Evolutionary conservation across 148 eudicot species (phyloP), one percentile per base, ranked within the genome.

Genomic region (Pouteria glomerata): DNA sequence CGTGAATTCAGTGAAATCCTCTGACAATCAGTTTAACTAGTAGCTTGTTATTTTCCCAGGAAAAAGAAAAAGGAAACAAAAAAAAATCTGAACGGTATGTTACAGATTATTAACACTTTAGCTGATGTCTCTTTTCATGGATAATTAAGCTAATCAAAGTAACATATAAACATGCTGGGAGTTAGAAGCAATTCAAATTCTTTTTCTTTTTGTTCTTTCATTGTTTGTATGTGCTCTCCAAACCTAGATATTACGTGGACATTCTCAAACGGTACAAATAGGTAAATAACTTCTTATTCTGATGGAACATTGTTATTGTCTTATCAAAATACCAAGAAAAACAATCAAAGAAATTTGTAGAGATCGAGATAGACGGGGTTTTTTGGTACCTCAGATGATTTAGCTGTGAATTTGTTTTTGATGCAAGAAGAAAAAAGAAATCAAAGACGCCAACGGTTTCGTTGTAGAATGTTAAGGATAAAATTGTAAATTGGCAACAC

Each of bases 361-460:
- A 51, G 3, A 30, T 65, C 23, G 35, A 65, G 37, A 45, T 26
- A 35, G 30, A 1, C 1, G 12, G 8, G 27, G 8, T n/a, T 16
- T 2, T 59, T 5, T 21, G 23, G 59, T 19, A 72, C 80, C 70
- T 71, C 45, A 16, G 63, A 66, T 50, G 42, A 12, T 56, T 71
- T 48, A n/a, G 55, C 21, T 27, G 37, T 45, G 61, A 47, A 50
- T 63, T 16, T 2, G 12, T 21, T 3, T n/a, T n/a, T n/a, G n/a
- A n/a, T n/a, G n/a, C 19, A 41, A 7, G 6, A 27, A 86, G 66
- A 8, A 42, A 77, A 16, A 88, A 69, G 21, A 88, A 76, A 77
- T 90, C 79, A 57, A 82, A 83, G 19, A 88, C 92, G 1, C 82
- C 13, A 29, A 88, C 90, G 35, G 63, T 71, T 18, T 92, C 89